A percentile compares a stretch with the other conserved stretches of the same genome.
Evolutionary conservation across 805 yeast genomes (phyloP).

Genomic region (Candida saitoana): DNA sequence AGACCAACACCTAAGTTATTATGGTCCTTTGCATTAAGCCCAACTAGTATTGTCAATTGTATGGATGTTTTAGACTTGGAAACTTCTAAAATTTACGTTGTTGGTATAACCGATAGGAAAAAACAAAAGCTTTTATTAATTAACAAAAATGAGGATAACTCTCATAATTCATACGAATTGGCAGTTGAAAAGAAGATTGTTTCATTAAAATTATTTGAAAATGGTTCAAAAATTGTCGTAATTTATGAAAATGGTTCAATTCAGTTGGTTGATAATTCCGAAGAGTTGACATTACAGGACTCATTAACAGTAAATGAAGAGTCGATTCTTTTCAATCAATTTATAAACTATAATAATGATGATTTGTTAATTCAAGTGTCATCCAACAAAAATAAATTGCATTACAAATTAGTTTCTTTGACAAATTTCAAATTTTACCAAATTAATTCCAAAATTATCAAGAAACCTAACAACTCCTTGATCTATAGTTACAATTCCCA

Average conservation of each 20-base stretch:
- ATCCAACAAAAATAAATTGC: slow-evolving; percentile 8
- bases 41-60: slow-evolving; percentile 40
- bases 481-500: slow-evolving; percentile 24
- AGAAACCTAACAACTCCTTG: slow-evolving; percentile 3
- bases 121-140: slow-evolving; percentile 23
- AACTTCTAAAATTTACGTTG: slow-evolving; percentile 24
- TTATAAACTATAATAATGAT: slow-evolving; percentile 4
- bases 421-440: slow-evolving; percentile 19
- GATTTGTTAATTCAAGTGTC: slow-evolving; percentile 6
- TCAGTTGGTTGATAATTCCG: slow-evolving; percentile 9
- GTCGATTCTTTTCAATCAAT: slow-evolving; percentile 5
- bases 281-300: slow-evolving; percentile 10
- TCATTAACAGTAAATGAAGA: not conserved
- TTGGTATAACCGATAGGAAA: slow-evolving; percentile 38
- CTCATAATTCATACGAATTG: slow-evolving; percentile 8
- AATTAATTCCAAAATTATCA: slow-evolving; percentile 13
- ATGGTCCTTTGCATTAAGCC: slow-evolving; percentile 54
- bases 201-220: slow-evolving; percentile 21
- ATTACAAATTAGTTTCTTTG: slow-evolving; percentile 23
- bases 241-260: slow-evolving; percentile 14
- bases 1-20: slow-evolving; percentile 55
- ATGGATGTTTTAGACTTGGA: slow-evolving; percentile 27
- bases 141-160: slow-evolving; percentile 9
- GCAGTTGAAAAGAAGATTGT: slow-evolving; percentile 11
- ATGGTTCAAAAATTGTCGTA: slow-evolving; percentile 21